A percentile compares a stretch with the other conserved stretches of the same genome.
Conservation (phyloP, 2,329 filamentous ascomycete species). For the Orbilia oligospora region DNA sequence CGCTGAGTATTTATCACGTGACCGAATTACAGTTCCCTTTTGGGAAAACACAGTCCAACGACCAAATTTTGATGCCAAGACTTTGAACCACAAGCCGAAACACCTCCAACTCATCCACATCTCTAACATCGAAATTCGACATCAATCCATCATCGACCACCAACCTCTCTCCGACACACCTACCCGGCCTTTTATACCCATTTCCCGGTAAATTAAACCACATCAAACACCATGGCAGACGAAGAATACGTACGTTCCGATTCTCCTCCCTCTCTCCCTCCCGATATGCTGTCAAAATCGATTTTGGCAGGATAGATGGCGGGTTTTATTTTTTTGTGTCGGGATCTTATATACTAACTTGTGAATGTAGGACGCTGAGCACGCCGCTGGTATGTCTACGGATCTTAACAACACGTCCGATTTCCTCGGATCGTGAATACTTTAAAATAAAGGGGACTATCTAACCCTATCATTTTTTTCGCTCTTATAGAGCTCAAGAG, state of each 20-base stretch:
- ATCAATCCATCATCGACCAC: constrained; percentile 63
- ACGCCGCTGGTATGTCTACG: constrained; percentile 63
- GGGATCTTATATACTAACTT: constrained; percentile 66
- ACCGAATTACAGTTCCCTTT: constrained; percentile 38
- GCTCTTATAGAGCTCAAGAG: constrained; percentile 88
- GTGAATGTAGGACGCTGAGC: constrained; percentile 63
- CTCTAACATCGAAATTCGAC: constrained; percentile 67
- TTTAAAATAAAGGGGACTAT: constrained; percentile 62
- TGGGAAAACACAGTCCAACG: constrained; percentile 58
- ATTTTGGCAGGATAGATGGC: constrained; percentile 65
- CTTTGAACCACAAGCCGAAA: constrained; percentile 66
- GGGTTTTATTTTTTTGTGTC: constrained; percentile 71
- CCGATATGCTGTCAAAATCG: constrained; percentile 64
- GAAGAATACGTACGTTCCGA: constrained; percentile 81
- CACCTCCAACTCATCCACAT: constrained; percentile 69
- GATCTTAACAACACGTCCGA: constrained; percentile 35
- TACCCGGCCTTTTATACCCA: constrained; percentile 66
- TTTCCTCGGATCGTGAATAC: constrained; percentile 29
- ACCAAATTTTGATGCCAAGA: constrained; percentile 48
- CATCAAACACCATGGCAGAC: constrained; percentile 81
- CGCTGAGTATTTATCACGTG: constrained; percentile 29
- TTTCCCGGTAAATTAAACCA: constrained; percentile 67
- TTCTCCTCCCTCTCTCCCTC: constrained; percentile 20
- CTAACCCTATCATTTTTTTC: constrained; percentile 62
- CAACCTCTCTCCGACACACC: constrained; percentile 65